Conservation (phyloP, 2,329 filamentous ascomycete genomes). For the Diaporthe nobilis region DNA sequence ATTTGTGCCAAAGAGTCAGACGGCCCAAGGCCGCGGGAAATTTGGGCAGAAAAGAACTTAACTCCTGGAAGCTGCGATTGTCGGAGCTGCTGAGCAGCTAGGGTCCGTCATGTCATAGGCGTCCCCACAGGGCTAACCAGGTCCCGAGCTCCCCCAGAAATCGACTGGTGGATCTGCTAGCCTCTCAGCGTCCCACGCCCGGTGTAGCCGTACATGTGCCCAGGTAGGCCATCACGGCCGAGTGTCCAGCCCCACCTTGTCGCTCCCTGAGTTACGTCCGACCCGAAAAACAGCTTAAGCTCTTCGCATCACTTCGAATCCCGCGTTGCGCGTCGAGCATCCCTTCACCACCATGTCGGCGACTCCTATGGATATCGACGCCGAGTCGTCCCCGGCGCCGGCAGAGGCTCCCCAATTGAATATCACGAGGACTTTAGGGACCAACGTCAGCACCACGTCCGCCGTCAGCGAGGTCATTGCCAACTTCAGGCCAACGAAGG, state of each 20-base stretch:
- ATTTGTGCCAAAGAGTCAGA: slow-evolving; percentile 17
- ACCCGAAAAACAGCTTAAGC: slow-evolving; percentile 15
- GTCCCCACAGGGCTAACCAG: slow-evolving; percentile 23
- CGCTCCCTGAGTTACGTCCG: neutral
- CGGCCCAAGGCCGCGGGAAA: slow-evolving; percentile 3
- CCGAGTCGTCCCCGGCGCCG: slow-evolving; percentile 53
- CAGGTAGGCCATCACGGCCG: neutral
- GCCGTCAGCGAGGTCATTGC: slow-evolving; percentile 84
- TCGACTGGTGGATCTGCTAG: neutral
- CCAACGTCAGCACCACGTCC: slow-evolving; percentile 63
- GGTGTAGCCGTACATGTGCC: neutral
- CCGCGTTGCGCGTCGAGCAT: neutral
- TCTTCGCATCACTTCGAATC: neutral
- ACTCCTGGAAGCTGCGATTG: slow-evolving; percentile 29
- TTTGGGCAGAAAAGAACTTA: slow-evolving; percentile 24
- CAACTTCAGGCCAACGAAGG: slow-evolving; percentile 84
- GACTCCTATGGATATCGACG: slow-evolving; percentile 71
- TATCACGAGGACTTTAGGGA: slow-evolving; percentile 63
- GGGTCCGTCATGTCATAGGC: slow-evolving; percentile 20
- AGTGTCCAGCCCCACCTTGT: slow-evolving; percentile 1
- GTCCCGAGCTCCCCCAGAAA: slow-evolving; percentile 16
- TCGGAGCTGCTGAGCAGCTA: slow-evolving; percentile 18
- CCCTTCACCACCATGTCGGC: slow-evolving; percentile 59
- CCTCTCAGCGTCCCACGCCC: neutral
- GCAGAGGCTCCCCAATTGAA: slow-evolving; percentile 60